Conservation (phyloP, 164 flowering plant species). For the Magnolia changhungtana region DNA sequence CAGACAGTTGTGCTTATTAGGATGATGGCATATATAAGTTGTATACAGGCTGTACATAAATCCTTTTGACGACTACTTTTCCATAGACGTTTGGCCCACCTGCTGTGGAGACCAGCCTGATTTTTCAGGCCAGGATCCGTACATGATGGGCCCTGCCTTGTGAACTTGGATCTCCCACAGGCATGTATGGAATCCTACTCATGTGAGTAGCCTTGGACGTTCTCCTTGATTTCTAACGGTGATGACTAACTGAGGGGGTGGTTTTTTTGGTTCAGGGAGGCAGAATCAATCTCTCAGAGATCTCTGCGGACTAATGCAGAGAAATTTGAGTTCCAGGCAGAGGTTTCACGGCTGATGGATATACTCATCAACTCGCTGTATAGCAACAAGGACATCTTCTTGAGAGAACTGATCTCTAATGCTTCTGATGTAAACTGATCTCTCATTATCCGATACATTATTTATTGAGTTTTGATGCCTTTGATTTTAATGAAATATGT, state of each 20-base stretch:
- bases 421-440: constrained; percentile 83
- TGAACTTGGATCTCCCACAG: too few relatives aligned
- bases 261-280: constrained; percentile 51
- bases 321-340: constrained; percentile 98
- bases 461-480: background rate
- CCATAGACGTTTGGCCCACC: background rate
- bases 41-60: too few relatives aligned
- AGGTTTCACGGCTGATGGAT: constrained; percentile 96
- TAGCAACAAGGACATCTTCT: constrained; percentile 95
- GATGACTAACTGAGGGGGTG: background rate
- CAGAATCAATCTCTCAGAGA: constrained; percentile 83
- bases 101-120: background rate
- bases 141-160: too few relatives aligned
- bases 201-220: background rate
- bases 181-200: background rate
- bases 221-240: background rate
- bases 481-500: background rate
- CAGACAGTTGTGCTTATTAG: too few relatives aligned
- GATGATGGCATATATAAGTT: too few relatives aligned
- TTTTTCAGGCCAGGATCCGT: background rate
- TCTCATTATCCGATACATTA: background rate
- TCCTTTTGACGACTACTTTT: too few relatives aligned
- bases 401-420: constrained; percentile 94
- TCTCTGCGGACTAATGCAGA: constrained; percentile 74
- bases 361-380: constrained; percentile 91